Evolutionary conservation across 768 basidiomycete genomes (phyloP), one percentile per base, ranked within the genome.

Genomic region (Tricholoma sp.): DNA sequence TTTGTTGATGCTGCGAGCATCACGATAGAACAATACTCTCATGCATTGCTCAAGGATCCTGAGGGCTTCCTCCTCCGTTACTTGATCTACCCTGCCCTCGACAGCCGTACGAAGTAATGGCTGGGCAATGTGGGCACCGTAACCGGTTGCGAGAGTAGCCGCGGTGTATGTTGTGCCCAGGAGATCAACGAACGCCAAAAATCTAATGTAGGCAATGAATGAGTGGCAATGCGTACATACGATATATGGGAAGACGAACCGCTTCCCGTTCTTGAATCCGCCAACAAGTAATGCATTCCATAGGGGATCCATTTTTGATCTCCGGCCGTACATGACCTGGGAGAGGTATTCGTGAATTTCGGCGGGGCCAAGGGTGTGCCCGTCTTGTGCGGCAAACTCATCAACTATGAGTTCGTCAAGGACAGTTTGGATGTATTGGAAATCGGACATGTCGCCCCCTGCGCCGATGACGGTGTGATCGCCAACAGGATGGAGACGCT

Each of bases 371-470:
- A 98, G 83, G 22, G 79, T 75, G 64, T 97, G 91, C 0, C 86
- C 89, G 67, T 99, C 97, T 57, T 84, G 83, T 34, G 86, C 80
- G 5, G 89, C 83, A 61, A 87, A 83, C 71, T 99, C 94, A 34
- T 88, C 83, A 61, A 85, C 77, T 43, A 88, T 81, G 47, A 95
- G 76, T 21, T 84, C 81, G 60, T 97, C 89, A 49, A 99, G 83
- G 47, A 87, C 66, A 50, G 76, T 78, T 67, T 97, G 91, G 62
- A 98, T 80, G 72, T 91, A 87, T 71, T 99, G 97, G 74, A 94
- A 98, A 75, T 99, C 97, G 65, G 89, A 89, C 87, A 99, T 91
- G 77, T 99, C 97, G 24, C 97, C 97, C 14, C 92, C 85, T 2
- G 91, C 96, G 19, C 92, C 97, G 64, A 99, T 78, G 59, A 95